These are phyloP conservation scores for Naganishia randhawae DNA, from an alignment of 768 basidiomycete species.

Conservation along the genomic window DNA sequence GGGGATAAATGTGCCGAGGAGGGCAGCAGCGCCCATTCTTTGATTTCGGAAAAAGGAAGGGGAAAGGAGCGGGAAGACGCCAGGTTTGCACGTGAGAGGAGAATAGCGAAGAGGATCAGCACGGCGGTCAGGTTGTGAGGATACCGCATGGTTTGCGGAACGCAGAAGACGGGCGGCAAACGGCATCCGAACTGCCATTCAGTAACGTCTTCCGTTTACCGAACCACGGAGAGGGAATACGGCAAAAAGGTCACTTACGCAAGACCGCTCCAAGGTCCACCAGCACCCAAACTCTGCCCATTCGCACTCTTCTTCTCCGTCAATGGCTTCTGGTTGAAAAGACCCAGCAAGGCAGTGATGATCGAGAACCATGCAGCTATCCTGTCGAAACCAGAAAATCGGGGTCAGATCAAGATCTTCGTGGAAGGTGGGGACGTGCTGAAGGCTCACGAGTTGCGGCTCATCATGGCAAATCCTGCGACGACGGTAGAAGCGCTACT, in stretches of 20 bases:
- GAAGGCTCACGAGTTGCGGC: slow-evolving; percentile 1
- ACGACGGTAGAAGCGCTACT: slow-evolving; percentile 12
- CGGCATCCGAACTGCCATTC: too few relatives aligned
- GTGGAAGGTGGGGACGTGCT: too few relatives aligned
- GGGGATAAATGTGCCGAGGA: slow-evolving; percentile 20
- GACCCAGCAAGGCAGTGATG: slow-evolving; percentile 21
- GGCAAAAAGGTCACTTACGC: slow-evolving; percentile 13
- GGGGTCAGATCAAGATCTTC: background rate
- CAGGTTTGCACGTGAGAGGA: background rate
- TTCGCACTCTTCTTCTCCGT: slow-evolving; percentile 24
- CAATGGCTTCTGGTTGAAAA: slow-evolving; percentile 24
- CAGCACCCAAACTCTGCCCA: background rate
- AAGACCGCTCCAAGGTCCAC: slow-evolving; percentile 21
- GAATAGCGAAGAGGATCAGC: background rate
- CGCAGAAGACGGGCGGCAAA: too few relatives aligned
- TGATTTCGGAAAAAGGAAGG: background rate
- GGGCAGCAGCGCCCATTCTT: slow-evolving; percentile 24
- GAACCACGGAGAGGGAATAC: background rate
- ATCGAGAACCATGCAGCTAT: slow-evolving; percentile 26
- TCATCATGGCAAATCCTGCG: slow-evolving; percentile 15
- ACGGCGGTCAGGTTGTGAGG: background rate
- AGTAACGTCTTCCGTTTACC: background rate
- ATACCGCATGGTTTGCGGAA: too few relatives aligned
- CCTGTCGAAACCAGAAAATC: background rate
- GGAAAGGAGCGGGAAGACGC: background rate